These are phyloP conservation scores for Actinidia polygama DNA, from an alignment of 179 eudicot species.

Conservation along the genomic window DNA sequence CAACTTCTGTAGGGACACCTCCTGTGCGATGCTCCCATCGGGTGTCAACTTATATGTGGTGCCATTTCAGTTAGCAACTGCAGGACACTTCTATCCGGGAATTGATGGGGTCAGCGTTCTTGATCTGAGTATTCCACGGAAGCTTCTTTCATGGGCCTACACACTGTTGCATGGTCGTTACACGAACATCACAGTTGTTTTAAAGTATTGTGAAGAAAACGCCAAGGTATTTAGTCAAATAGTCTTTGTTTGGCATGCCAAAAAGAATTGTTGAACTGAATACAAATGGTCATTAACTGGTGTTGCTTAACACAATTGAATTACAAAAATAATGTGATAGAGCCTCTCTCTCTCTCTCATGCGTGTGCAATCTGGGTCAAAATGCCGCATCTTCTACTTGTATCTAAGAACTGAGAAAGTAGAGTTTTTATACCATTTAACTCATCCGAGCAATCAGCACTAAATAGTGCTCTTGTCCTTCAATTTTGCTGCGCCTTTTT, in stretches of 20 bases:
- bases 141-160: conserved; percentile 94
- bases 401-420: not conserved
- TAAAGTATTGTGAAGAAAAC: conserved; percentile 93
- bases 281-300: not conserved
- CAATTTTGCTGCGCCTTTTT: not conserved
- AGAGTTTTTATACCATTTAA: not conserved
- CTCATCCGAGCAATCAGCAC: not conserved
- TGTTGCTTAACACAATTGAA: not conserved
- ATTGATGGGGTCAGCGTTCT: conserved; percentile 69
- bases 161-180: conserved; percentile 82
- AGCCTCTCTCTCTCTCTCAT: not conserved
- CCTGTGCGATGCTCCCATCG: conserved; percentile 66
- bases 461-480: not conserved
- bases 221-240: conserved; percentile 61
- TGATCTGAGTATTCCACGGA: conserved; percentile 80
- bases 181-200: conserved; percentile 70
- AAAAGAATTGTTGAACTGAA: not conserved
- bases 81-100: conserved; percentile 54
- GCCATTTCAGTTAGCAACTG: conserved; percentile 61
- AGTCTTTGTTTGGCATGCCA: conserved; percentile 18
- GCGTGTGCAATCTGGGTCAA: too few species aligned
- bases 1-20: conserved; percentile 86
- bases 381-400: not conserved
- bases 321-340: not conserved
- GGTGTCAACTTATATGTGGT: conserved; percentile 75